Base-by-base conservation (phyloP, 164 flowering plant genomes). In the Brasenia schreberi region DNA sequence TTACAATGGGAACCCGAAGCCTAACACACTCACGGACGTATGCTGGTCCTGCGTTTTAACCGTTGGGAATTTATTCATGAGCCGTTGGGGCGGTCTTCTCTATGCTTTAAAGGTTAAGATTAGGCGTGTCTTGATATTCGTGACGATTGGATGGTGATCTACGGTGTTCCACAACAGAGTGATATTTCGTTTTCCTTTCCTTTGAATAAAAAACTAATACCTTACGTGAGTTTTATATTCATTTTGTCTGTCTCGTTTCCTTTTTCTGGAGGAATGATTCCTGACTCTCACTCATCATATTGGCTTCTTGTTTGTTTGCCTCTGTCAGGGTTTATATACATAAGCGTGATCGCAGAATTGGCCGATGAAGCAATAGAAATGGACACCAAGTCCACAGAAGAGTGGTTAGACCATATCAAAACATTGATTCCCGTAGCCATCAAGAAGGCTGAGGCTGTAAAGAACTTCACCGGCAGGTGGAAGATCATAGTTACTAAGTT, bases 391-490 rank as follows among this genome's bases (percentile, higher is more conserved):
- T 69, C 84, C 0, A 77, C 81, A 0, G 95, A 88, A 60, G 81
- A 79, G 5, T 86, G 84, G 81, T 69, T 86, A 61, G 65, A 65
- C 1, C 74, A 49, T 64, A 83, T 84, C 5, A 83, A 80, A 65
- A 82, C 76, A 70, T 83, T 81, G 39, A 82, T 86, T 63, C 88
- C 95, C 4, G 62, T 68, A 64, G 89, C 84, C n/a, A 70, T 88
- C 5, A 69, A 69, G 19, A 80, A 80, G 76, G 83, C 89, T 0
- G 79, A 69, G 66, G 73, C 76, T 64, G 84, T 78, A 5, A 86
- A 82, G 68, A 85, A 73, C 18, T 86, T 88, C 68, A 79, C 81
- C 1, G 83, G 81, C 18, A 71, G 86, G 56, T 88, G 95, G 95
- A 88, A 85, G 75, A 75, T 79, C 81, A 85, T 88, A 66, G 71